A percentile compares a stretch with the other conserved stretches of the same genome.
These are phyloP conservation scores for Dothideomycetidae sp. DNA, from an alignment of 2,329 filamentous ascomycete species.

Conservation along the genomic window DNA sequence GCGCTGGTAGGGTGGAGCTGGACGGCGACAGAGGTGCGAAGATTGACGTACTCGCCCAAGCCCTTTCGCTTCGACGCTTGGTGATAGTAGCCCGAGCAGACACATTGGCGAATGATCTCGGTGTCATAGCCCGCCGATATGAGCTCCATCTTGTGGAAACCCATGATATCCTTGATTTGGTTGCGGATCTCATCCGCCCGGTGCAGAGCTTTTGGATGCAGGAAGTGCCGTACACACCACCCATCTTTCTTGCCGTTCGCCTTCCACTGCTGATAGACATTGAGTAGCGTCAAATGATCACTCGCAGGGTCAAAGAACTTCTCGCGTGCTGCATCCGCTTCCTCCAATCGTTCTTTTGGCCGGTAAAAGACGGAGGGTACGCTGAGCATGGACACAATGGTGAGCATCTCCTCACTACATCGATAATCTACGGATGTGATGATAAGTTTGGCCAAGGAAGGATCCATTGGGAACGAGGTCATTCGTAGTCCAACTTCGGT, in stretches of 20 bases:
- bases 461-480: constrained; percentile 98
- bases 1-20: constrained; percentile 90
- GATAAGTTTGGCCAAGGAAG: constrained; percentile 82
- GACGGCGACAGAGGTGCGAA: constrained; percentile 85
- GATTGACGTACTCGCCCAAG: constrained; percentile 92
- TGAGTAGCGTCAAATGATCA: constrained; percentile 86
- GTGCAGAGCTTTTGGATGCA: constrained; percentile 87
- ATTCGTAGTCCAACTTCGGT: constrained; percentile 79
- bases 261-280: constrained; percentile 94
- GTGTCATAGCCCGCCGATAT: constrained; percentile 88
- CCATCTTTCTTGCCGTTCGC: constrained; percentile 76
- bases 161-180: constrained; percentile 88
- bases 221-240: constrained; percentile 87
- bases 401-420: constrained; percentile 95
- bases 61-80: constrained; percentile 94
- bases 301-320: constrained; percentile 98
- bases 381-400: constrained; percentile 94
- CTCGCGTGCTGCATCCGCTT: constrained; percentile 86
- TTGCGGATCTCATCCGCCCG: constrained; percentile 88
- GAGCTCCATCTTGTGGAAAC: constrained; percentile 78
- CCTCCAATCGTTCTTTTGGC: constrained; percentile 90
- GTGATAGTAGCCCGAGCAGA: constrained; percentile 96
- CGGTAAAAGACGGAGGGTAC: constrained; percentile 95
- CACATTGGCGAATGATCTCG: constrained; percentile 89
- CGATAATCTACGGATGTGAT: constrained; percentile 74